Conservation (phyloP, 352 stramenopile genomes). For the Phytophthora megakarya region DNA sequence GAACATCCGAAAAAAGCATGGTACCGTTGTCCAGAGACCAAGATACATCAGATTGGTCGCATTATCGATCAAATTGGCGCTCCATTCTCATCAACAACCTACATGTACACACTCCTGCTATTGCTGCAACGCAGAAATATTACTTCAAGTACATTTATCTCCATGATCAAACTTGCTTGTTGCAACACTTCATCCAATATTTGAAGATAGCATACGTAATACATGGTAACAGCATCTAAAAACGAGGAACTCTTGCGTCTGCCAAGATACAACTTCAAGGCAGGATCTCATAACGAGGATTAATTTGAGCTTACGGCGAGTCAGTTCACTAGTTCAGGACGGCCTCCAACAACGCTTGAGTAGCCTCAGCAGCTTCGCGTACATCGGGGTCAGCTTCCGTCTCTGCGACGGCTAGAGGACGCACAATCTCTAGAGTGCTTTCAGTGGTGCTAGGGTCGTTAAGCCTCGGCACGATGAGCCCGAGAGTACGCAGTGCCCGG, state of each 20-base stretch:
- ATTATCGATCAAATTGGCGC: too few species aligned
- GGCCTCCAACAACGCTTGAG: constrained; percentile 55
- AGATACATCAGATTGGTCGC: too few species aligned
- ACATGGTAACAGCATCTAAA: constrained; percentile 27
- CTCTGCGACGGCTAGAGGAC: constrained; percentile 57
- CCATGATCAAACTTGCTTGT: too few species aligned
- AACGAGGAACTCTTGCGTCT: constrained; percentile 10
- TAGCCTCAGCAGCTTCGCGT: constrained; percentile 69
- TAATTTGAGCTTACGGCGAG: constrained; percentile 29
- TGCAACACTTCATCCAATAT: too few species aligned
- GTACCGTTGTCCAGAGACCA: too few species aligned
- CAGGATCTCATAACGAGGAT: constrained; percentile 25
- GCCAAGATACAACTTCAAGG: constrained; percentile 8
- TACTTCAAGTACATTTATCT: too few species aligned
- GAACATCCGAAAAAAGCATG: too few species aligned
- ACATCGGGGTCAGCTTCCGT: constrained; percentile 78
- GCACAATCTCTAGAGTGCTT: constrained; percentile 80
- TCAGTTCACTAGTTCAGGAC: constrained; percentile 48
- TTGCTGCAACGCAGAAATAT: too few species aligned
- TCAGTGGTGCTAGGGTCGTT: constrained; percentile 70
- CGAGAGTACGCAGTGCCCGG: constrained; percentile 73
- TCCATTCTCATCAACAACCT: too few species aligned
- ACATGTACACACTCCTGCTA: too few species aligned
- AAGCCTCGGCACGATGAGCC: constrained; percentile 63
- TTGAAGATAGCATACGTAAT: too few species aligned